Conservation (phyloP, 257 asterid species). For the Solanum tarijense region DNA sequence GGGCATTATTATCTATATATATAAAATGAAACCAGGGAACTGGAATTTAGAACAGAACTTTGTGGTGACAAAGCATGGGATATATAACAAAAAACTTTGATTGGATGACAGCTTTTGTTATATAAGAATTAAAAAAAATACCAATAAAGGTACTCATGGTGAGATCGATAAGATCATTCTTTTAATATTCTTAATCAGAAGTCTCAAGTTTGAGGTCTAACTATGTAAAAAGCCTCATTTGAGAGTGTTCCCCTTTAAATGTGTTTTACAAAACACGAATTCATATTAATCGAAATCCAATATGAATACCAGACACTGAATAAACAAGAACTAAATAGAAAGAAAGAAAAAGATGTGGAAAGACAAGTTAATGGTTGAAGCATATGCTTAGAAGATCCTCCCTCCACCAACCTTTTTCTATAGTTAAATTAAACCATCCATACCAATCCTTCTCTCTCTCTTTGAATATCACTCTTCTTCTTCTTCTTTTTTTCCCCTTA, state of each 20-base stretch:
- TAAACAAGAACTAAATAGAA: background rate
- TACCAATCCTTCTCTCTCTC: background rate
- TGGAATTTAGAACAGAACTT: background rate
- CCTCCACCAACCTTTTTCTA: background rate
- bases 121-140: background rate
- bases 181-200: background rate
- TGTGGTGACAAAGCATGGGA: background rate
- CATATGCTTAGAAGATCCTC: slow-evolving; percentile 12
- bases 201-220: background rate
- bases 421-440: background rate
- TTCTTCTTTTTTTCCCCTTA: background rate
- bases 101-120: background rate
- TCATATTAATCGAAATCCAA: fast-evolving
- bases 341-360: background rate
- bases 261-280: fast-evolving
- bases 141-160: background rate
- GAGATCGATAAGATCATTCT: background rate
- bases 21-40: background rate
- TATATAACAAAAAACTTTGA: background rate
- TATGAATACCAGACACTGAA: background rate
- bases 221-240: background rate
- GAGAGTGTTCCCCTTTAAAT: fast-evolving
- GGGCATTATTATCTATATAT: background rate
- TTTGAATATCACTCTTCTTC: background rate
- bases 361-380: slow-evolving; percentile 1